Evolutionary conservation across 495 filamentous ascomycete genomes (phyloP).

Genomic region (Apiosordaria backusii): DNA sequence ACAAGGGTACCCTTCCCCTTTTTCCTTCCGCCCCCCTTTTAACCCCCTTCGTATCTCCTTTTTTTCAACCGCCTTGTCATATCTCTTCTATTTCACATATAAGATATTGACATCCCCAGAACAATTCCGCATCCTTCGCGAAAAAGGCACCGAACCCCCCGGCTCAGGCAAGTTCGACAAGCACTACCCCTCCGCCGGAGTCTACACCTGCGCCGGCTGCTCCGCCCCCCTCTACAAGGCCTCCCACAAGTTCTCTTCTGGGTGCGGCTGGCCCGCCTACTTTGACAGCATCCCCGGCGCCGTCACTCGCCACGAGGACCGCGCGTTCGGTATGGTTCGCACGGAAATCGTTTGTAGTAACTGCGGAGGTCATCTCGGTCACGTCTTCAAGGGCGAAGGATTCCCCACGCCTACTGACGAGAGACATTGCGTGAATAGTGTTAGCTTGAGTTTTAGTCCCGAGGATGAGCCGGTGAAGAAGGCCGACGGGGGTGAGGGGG

Average conservation of each 20-base stretch:
- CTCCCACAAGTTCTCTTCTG: constrained; percentile 88
- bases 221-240: constrained; percentile 84
- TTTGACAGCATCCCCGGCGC: constrained; percentile 91
- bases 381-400: constrained; percentile 97
- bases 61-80: too few relatives aligned
- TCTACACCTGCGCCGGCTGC: constrained; percentile 85
- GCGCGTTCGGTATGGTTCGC: constrained; percentile 72
- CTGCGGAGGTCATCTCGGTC: constrained; percentile 92
- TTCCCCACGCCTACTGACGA: constrained; percentile 89
- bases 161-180: constrained; percentile 81
- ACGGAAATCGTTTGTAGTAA: constrained; percentile 92
- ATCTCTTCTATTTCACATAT: too few relatives aligned
- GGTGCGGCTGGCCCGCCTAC: constrained; percentile 97
- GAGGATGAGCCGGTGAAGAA: constrained; percentile 48
- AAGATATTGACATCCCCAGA: too few relatives aligned
- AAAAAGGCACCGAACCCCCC: constrained; percentile 85
- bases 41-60: neutral
- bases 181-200: constrained; percentile 67
- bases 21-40: constrained; percentile 12
- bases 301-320: constrained; percentile 74
- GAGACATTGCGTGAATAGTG: constrained; percentile 93
- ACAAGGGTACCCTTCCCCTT: constrained; percentile 52
- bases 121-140: constrained; percentile 87
- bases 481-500: constrained; percentile 44
- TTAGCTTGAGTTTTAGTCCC: constrained; percentile 77